Evolutionary conservation across 768 basidiomycete species (phyloP), one percentile per base, ranked within the genome.

Genomic region (Tylopilus subfusipes): DNA sequence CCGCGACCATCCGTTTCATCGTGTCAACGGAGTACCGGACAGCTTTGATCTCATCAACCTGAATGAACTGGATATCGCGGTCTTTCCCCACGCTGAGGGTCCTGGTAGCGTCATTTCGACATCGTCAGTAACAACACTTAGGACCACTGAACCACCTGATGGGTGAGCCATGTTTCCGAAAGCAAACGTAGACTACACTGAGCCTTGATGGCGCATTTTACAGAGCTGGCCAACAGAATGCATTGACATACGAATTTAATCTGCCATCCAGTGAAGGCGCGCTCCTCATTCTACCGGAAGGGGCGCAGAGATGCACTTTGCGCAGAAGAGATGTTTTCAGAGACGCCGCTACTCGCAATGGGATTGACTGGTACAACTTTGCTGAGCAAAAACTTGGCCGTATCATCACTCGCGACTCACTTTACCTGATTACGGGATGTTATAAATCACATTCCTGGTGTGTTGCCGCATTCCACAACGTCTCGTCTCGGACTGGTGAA

Each of bases 401-500:
- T 0, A 54, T 54, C 18, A 59, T 60, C 44, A 50, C 54, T 6
- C 59, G 62, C 33, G 63, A 66, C 29, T 60, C 65, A 2, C 60
- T 70, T 14, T 72, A 72, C 36, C 59, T 71, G 10, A 64, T 72
- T 34, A 72, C 50, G 10, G 57, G 48, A 2, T 55, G 48, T 9
- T 49, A 54, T 36, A 58, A 55, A 30, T 38, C 58, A 5, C 45
- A 45, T 12, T 60, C 66, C 5, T 72, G 70, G 68, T 70, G 66
- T 10, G 59, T 67, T 16, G 67, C 67, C 0, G 44, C 59, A 3
- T 63, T 62, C 27, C 52, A 48, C 8, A 30, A 59, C 27, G 24
- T 46, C 2, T n/a, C n/a, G n/a, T n/a, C n/a, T n/a, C n/a, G n/a
- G n/a, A 46, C 42, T 3, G 53, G 53, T 12, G 18, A n/a, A 5